phyloP scores from a whole-genome alignment of 1,139 yeast species.

The Hyphopichia fennica region DNA sequence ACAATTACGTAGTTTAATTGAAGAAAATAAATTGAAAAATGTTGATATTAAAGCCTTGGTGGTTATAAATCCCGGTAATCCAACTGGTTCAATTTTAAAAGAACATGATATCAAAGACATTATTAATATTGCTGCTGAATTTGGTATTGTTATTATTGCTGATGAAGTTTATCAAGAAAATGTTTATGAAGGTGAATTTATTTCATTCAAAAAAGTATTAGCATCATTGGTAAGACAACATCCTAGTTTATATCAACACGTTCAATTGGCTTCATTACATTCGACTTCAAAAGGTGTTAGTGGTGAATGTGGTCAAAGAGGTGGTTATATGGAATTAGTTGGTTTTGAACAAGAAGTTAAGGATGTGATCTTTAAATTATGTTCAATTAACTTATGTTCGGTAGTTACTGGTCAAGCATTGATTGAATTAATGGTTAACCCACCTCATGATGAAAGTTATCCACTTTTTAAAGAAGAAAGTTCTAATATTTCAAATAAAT shows the following conservation, averaged over 20 bases:
- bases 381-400: conserved; percentile 88
- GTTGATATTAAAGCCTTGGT: conserved; percentile 77
- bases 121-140: conserved; percentile 74
- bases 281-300: conserved; percentile 95
- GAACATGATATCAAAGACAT: conserved; percentile 67
- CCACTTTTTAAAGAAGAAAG: conserved; percentile 66
- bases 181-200: conserved; percentile 65
- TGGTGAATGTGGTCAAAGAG: conserved; percentile 99
- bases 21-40: conserved; percentile 52
- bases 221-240: conserved; percentile 55
- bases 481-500: conserved; percentile 56
- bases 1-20: conserved; percentile 60
- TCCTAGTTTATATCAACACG: conserved; percentile 59
- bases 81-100: conserved; percentile 83
- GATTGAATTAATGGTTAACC: conserved; percentile 90
- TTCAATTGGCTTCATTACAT: conserved; percentile 90
- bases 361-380: conserved; percentile 75
- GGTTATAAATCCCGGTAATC: conserved; percentile 96
- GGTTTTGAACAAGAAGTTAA: conserved; percentile 74
- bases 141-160: conserved; percentile 87
- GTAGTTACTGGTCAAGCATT: conserved; percentile 93
- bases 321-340: conserved; percentile 94
- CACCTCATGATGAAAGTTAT: conserved; percentile 80
- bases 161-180: conserved; percentile 98
- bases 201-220: conserved; percentile 69